These are phyloP conservation scores for Rhododendron simsii DNA, from an alignment of 148 eudicot genomes.

Conservation along the genomic window DNA sequence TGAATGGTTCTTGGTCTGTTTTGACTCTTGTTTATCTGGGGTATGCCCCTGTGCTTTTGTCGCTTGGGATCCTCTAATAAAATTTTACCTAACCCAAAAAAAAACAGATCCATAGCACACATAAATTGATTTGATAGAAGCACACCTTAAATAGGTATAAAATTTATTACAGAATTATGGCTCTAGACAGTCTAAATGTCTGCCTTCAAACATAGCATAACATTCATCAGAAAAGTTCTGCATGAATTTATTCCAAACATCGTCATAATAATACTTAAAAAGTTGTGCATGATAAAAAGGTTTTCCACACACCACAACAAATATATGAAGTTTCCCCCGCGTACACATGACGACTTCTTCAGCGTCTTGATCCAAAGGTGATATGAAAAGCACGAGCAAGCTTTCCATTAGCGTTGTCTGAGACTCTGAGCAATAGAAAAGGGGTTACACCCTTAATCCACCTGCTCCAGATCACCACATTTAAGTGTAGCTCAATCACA, in stretches of 20 bases:
- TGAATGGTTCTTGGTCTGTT: no score
- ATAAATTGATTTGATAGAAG: background rate
- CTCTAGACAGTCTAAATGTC: background rate
- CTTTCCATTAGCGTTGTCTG: conserved; percentile 4
- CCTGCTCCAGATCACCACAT: conserved; percentile 7
- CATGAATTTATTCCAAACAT: background rate
- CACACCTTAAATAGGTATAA: background rate
- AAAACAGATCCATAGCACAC: background rate
- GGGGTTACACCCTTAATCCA: background rate
- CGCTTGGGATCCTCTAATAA: no score
- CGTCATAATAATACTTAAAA: background rate
- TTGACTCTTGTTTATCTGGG: no score
- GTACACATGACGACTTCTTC: background rate
- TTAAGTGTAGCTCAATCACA: background rate
- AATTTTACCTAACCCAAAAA: no score
- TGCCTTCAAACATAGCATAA: background rate
- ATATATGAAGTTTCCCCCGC: background rate
- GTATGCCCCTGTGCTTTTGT: no score
- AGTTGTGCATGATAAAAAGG: background rate
- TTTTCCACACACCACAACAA: background rate
- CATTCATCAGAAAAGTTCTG: conserved; percentile 4
- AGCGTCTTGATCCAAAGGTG: background rate
- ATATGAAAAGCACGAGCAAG: background rate
- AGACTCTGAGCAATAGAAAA: conserved; percentile 7
- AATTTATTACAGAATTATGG: background rate